These are phyloP conservation scores for Kitagawia praeruptora DNA, from an alignment of 129 eudicot species.

Conservation along the genomic window DNA sequence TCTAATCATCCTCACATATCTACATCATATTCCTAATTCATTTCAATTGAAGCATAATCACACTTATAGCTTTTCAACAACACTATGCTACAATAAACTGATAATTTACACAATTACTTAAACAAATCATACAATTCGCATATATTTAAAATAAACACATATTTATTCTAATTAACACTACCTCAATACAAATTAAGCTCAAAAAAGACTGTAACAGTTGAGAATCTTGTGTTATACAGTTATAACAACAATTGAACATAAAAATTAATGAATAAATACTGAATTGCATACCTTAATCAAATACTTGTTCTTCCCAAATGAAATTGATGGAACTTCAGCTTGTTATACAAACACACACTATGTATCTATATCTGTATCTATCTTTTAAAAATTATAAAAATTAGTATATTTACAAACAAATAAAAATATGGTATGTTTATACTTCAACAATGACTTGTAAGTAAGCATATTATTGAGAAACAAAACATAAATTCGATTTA, in stretches of 20 bases:
- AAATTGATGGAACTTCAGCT: neutral
- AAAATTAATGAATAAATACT: neutral
- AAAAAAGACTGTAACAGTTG: neutral
- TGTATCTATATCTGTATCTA: neutral
- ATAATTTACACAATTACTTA: neutral
- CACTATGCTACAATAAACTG: neutral
- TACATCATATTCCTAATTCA: neutral
- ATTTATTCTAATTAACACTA: neutral
- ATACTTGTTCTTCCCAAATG: neutral
- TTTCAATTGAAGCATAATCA: neutral
- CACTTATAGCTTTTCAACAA: neutral
- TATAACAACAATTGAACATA: neutral
- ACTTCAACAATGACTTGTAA: too few relatives aligned
- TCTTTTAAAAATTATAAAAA: neutral
- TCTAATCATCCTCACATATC: neutral
- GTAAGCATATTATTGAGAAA: too few relatives aligned
- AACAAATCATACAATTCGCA: neutral
- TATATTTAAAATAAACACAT: neutral
- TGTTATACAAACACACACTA: neutral
- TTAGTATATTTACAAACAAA: too few relatives aligned
- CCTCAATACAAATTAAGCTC: neutral
- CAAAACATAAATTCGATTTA: neutral
- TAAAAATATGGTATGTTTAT: too few relatives aligned
- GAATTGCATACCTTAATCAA: neutral
- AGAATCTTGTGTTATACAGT: too few relatives aligned